phyloP scores from a whole-genome alignment of 371 early-diverging fungal species.

The Haplosporangium sp. region DNA sequence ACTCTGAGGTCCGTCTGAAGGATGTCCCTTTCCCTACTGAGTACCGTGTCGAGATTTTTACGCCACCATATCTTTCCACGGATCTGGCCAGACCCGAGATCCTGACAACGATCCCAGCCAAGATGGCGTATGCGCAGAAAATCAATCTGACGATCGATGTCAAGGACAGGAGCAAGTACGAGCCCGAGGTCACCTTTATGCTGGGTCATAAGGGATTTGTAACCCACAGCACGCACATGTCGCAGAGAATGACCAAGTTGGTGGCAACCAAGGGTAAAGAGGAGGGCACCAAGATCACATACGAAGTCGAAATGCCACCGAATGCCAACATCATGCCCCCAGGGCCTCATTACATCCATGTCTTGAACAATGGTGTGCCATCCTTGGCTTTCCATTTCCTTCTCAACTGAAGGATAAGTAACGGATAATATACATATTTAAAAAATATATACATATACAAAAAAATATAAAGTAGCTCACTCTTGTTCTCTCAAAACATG shows the following conservation, averaged over 20 bases:
- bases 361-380: slow-evolving; percentile 67
- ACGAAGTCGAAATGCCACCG: slow-evolving; percentile 61
- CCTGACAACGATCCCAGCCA: slow-evolving; percentile 58
- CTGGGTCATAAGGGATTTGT: slow-evolving; percentile 63
- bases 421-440: background rate
- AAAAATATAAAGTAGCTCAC: background rate
- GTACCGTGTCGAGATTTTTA: slow-evolving; percentile 67
- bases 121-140: slow-evolving; percentile 55
- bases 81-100: slow-evolving; percentile 58
- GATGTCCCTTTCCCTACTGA: slow-evolving; percentile 62
- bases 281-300: slow-evolving; percentile 43
- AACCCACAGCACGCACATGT: slow-evolving; percentile 74
- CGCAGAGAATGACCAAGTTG: slow-evolving; percentile 62
- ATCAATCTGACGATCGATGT: slow-evolving; percentile 46
- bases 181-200: slow-evolving; percentile 23
- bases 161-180: slow-evolving; percentile 19
- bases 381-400: slow-evolving; percentile 23
- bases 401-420: slow-evolving; percentile 26
- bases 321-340: slow-evolving; percentile 67
- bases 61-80: slow-evolving; percentile 67
- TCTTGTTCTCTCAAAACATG: background rate
- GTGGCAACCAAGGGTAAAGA: slow-evolving; percentile 33
- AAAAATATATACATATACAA: background rate
- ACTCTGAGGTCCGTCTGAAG: slow-evolving; percentile 15
- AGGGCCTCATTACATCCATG: slow-evolving; percentile 63